Evolutionary conservation across 495 filamentous ascomycete species (phyloP).

Genomic region (Xanthoparmelia taractica): DNA sequence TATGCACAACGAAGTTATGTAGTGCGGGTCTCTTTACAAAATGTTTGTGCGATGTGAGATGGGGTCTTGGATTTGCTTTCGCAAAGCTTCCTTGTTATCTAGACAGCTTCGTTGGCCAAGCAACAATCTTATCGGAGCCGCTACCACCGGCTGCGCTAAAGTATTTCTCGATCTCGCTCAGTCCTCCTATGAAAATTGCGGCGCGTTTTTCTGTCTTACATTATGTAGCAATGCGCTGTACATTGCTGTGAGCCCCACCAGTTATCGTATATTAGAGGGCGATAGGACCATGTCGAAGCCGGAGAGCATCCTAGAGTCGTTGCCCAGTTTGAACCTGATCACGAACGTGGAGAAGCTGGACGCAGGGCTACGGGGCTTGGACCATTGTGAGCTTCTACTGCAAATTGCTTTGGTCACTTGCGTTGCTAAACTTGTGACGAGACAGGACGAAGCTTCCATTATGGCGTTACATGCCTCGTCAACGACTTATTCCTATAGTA

Average conservation of each 20-base stretch:
- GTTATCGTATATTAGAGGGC: not conserved
- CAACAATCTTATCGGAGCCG: conserved; percentile 3
- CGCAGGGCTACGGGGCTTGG: conserved; percentile 61
- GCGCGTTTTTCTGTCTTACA: not conserved
- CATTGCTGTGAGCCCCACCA: not conserved
- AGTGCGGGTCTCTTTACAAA: not conserved
- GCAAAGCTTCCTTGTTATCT: not conserved
- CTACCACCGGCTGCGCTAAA: not conserved
- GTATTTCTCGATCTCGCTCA: not conserved
- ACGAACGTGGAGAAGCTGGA: conserved; percentile 47
- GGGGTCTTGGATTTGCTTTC: not conserved
- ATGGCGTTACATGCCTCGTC: conserved; percentile 84
- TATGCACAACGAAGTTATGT: not conserved
- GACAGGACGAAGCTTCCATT: conserved; percentile 73
- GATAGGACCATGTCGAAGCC: not conserved
- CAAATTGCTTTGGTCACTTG: not conserved
- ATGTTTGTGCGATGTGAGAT: not conserved
- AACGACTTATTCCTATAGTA: conserved; percentile 73
- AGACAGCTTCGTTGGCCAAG: not conserved
- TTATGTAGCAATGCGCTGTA: not conserved
- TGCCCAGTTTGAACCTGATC: conserved; percentile 23
- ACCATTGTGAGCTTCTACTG: conserved; percentile 55
- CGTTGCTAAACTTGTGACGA: conserved; percentile 30
- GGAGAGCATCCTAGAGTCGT: conserved; percentile 13
- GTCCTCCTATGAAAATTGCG: not conserved